Evolutionary conservation across 768 basidiomycete species (phyloP), one percentile per base, ranked within the genome.

Genomic region (Agrocybe pediades): DNA sequence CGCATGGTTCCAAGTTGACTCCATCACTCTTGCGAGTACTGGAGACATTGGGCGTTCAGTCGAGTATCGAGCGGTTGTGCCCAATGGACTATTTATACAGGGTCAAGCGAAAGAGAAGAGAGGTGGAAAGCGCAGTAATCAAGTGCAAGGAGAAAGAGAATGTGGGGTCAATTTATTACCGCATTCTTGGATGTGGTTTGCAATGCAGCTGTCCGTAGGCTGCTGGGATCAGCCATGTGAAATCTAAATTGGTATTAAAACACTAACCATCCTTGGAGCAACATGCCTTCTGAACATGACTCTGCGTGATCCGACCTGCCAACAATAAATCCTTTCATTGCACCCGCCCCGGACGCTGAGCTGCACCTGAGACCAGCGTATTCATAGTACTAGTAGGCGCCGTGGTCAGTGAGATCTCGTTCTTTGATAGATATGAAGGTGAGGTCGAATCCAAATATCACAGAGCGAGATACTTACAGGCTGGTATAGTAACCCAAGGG

Each of bases 211-310:
- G 3, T 11, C 33, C 33, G 3, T 4, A 13, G 4, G n/a, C 13
- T 36, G 4, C 13, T 33, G 6, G 30, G 36, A 49, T 49, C 48
- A 50, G n/a, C 21, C 55, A 56, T 47, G 55, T 56, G 55, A 56
- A 51, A 51, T 30, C 40, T 9, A 25, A 21, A 23, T 9, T 25
- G 23, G n/a, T n/a, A n/a, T n/a, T n/a, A n/a, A n/a, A n/a, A 39
- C 30, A 20, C 11, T 11, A 36, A 36, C 6, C n/a, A 33, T 40
- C n/a, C n/a, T 26, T 8, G 25, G n/a, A n/a, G n/a, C n/a, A n/a
- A n/a, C n/a, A n/a, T n/a, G n/a, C n/a, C n/a, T n/a, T n/a, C n/a
- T n/a, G n/a, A n/a, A n/a, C n/a, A n/a, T n/a, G n/a, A n/a, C n/a
- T n/a, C n/a, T n/a, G n/a, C n/a, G n/a, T n/a, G n/a, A n/a, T n/a